These are phyloP conservation scores for Pyrenophora seminiperda DNA, from an alignment of 2,329 filamentous ascomycete species.

Conservation along the genomic window DNA sequence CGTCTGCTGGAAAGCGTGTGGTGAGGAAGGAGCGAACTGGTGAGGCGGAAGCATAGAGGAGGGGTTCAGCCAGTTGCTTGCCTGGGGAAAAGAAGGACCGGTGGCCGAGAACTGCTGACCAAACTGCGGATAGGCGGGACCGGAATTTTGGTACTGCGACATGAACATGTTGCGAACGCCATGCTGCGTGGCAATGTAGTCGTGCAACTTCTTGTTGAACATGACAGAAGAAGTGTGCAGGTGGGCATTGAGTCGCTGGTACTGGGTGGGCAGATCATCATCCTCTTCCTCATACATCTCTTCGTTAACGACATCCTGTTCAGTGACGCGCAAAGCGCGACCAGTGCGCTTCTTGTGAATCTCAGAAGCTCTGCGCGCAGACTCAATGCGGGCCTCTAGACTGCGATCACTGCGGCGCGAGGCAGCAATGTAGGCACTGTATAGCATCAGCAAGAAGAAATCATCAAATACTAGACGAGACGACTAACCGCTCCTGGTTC, in stretches of 20 bases:
- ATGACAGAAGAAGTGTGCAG: slow-evolving; percentile 65
- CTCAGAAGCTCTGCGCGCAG: slow-evolving; percentile 83
- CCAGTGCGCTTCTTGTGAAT: slow-evolving; percentile 89
- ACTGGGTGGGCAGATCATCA: slow-evolving; percentile 73
- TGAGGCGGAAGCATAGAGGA: slow-evolving; percentile 43
- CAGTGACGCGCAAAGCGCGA: slow-evolving; percentile 77
- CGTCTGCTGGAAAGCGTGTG: slow-evolving; percentile 28
- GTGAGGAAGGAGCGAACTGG: slow-evolving; percentile 38
- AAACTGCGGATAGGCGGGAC: slow-evolving; percentile 19
- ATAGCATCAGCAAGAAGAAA: slow-evolving; percentile 18
- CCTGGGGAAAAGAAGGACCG: slow-evolving; percentile 23
- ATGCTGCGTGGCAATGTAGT: slow-evolving; percentile 63
- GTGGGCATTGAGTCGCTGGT: slow-evolving; percentile 66
- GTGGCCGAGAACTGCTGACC: slow-evolving; percentile 29
- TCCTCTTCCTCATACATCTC: slow-evolving; percentile 98
- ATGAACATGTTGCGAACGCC: slow-evolving; percentile 57
- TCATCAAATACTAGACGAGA: not conserved
- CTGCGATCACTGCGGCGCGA: slow-evolving; percentile 85
- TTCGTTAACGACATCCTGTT: slow-evolving; percentile 85
- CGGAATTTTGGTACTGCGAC: slow-evolving; percentile 33
- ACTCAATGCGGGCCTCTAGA: slow-evolving; percentile 85
- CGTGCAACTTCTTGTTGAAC: slow-evolving; percentile 66
- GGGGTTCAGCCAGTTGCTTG: slow-evolving; percentile 37
- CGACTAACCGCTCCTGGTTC: slow-evolving; percentile 70
- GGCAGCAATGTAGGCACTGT: slow-evolving; percentile 86